phyloP scores from a whole-genome alignment of 148 eudicot genomes.

The Rhododendron griersonianum region DNA sequence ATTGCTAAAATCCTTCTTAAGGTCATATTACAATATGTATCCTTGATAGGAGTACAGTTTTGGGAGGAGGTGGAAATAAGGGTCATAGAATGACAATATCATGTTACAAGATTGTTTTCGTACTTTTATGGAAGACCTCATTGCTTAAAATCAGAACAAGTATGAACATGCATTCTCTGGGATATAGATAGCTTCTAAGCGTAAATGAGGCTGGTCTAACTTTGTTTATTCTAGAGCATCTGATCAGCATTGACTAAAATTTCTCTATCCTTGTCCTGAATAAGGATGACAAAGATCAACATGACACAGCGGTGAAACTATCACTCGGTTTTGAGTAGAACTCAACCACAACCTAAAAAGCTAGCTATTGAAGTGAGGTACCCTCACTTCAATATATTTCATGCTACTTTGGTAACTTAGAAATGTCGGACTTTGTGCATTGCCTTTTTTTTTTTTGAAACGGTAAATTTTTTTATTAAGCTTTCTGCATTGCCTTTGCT shows the following conservation, averaged over 20 bases:
- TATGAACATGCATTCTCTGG: neutral
- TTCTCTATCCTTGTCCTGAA: neutral
- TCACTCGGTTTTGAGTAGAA: neutral
- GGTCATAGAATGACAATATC: neutral
- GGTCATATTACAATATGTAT: neutral
- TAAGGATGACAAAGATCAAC: neutral
- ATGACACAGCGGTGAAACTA: neutral
- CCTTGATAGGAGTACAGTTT: neutral
- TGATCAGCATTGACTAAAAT: neutral
- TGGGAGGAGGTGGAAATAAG: neutral
- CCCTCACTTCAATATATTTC: neutral
- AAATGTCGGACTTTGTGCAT: neutral
- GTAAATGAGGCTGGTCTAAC: neutral
- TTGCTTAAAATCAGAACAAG: neutral
- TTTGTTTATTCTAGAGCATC: neutral
- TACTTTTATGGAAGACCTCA: neutral
- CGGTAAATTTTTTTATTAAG: too few relatives aligned
- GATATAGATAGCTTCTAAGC: neutral
- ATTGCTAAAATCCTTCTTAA: neutral
- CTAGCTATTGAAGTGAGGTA: neutral
- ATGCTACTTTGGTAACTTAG: neutral
- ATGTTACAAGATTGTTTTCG: neutral
- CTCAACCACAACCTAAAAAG: neutral
- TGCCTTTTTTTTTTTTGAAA: neutral
- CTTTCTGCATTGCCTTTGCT: neutral